Evolutionary conservation across 441 rosid genomes (phyloP).

Genomic region (Cnidoscolus chayamansa): DNA sequence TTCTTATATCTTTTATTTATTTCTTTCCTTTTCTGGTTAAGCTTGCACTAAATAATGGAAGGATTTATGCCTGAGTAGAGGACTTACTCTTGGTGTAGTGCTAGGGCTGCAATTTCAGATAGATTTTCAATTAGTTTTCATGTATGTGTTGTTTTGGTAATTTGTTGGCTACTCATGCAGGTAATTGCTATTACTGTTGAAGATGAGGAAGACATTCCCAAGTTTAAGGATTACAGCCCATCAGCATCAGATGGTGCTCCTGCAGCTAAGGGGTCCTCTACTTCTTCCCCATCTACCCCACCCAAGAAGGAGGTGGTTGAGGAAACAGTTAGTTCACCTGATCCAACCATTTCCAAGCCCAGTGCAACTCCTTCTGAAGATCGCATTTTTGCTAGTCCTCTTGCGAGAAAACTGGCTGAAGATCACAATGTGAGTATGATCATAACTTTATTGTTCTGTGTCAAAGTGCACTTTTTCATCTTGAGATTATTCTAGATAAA

Average conservation of each 20-base stretch:
- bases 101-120: not conserved
- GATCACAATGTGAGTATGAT: constrained; percentile 46
- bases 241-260: constrained; percentile 43
- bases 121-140: not conserved
- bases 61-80: too few relatives aligned
- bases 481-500: not conserved
- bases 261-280: constrained; percentile 44
- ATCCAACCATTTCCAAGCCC: constrained; percentile 54
- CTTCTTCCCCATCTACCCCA: constrained; percentile 54
- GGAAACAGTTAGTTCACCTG: constrained; percentile 54
- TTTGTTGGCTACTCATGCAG: constrained; percentile 33
- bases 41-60: not conserved
- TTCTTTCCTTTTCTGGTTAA: not conserved
- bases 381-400: constrained; percentile 82
- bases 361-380: constrained; percentile 48
- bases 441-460: not conserved
- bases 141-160: not conserved
- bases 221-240: constrained; percentile 84
- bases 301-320: constrained; percentile 55
- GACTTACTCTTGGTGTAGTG: not conserved
- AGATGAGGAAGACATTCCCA: constrained; percentile 77
- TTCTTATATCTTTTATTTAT: constrained; percentile 14
- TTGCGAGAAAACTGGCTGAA: constrained; percentile 87
- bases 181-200: constrained; percentile 86
- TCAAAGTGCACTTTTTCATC: constrained; percentile 3